A percentile compares a stretch with the other conserved stretches of the same genome.
Conservation (phyloP, 148 eudicot genomes). For the Fallopia convolvulus region DNA sequence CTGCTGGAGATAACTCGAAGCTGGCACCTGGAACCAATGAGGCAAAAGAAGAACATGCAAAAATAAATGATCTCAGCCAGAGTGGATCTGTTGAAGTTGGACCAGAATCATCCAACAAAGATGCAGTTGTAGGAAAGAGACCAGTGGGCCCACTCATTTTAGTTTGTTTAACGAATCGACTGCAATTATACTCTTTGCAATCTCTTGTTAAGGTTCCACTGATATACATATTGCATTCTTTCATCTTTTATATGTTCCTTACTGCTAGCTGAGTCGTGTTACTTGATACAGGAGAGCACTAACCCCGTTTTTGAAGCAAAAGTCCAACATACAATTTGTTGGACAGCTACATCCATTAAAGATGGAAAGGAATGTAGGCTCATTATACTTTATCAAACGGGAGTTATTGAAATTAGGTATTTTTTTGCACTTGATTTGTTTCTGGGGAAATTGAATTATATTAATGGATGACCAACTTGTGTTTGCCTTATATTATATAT, state of each 20-base stretch:
- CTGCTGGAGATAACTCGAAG: slow-evolving; percentile 25
- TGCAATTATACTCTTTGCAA: slow-evolving; percentile 46
- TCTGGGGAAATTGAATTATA: background rate
- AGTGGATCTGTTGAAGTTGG: slow-evolving; percentile 22
- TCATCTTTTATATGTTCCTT: background rate
- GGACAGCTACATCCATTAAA: slow-evolving; percentile 53
- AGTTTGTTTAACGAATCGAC: slow-evolving; percentile 53
- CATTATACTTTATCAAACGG: slow-evolving; percentile 66
- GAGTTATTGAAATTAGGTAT: slow-evolving; percentile 77
- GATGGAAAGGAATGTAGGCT: slow-evolving; percentile 44
- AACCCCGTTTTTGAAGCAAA: slow-evolving; percentile 41
- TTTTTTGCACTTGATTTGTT: background rate
- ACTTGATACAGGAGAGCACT: slow-evolving; percentile 45
- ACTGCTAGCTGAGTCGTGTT: background rate
- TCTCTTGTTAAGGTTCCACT: slow-evolving; percentile 59
- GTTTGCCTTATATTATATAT: background rate
- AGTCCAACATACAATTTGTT: slow-evolving; percentile 52
- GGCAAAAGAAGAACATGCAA: slow-evolving; percentile 29
- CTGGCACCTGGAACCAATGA: slow-evolving; percentile 28
- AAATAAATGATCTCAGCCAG: slow-evolving; percentile 22
- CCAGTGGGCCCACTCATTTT: slow-evolving; percentile 45
- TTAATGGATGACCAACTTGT: background rate
- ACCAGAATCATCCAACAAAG: slow-evolving; percentile 19
- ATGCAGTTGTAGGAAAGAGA: slow-evolving; percentile 23
- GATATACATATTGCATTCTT: slow-evolving; percentile 11